Evolutionary conservation across 495 filamentous ascomycete genomes (phyloP), one percentile per base, ranked within the genome.

Genomic region (Monascus purpureus): DNA sequence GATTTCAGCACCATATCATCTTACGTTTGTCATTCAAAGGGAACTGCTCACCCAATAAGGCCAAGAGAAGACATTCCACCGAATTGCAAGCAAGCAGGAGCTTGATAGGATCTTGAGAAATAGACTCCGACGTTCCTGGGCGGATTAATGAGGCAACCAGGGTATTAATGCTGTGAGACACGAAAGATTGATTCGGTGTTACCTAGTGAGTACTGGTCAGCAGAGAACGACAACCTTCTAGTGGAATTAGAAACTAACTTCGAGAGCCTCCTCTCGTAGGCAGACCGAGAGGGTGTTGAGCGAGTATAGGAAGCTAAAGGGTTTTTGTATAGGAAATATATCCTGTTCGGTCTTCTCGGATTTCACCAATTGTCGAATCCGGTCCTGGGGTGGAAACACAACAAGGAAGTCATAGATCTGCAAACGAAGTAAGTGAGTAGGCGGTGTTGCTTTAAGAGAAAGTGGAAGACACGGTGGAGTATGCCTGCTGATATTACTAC

Each of bases 301-400:
- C 7, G 76, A 80, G 54, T 92, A 92, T 3, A 87, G 53, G 3
- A 72, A 73, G 33, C 77, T 78, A 51, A 73, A 88, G 4, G 82
- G 80, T 27, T 76, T 73, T 8, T 68, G 63, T 7, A 70, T 56
- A 2, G 81, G 80, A 40, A 87, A 85, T 13, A 80, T 52, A 6
- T 72, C 63, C 20, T 57, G 52, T 30, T 73, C 69, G 4, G 67
- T 55, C 13, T 54, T 63, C 3, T 50, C 52, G 2, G 70, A 65
- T 33, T 69, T 64, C 30, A 85, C 70, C 22, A 73, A 56, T 13
- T 65, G 56, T 15, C 74, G 47, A 3, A 80, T 62, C 31, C 65
- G 65, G 28, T 72, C 65, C 36, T 86, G 73, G 1, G 77, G 72
- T 2, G 81, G 78, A 29, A 92, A 82, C 6, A 73, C 68, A 16